Conservation (phyloP, 352 stramenopile genomes). For the Thalassiosira livingstoniorum region DNA sequence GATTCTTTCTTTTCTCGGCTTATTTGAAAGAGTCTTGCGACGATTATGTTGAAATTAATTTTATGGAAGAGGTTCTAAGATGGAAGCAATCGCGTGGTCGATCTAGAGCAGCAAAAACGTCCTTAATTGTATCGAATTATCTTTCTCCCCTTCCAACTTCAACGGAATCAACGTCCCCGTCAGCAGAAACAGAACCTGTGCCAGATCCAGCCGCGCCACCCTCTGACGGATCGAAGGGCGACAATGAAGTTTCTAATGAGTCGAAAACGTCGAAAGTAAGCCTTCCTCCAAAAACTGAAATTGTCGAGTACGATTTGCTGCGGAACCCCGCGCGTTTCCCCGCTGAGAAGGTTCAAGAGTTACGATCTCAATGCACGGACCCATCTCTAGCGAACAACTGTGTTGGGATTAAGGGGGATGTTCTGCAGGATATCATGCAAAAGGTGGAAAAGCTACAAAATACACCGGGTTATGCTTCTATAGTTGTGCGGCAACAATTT, state of each 20-base stretch:
- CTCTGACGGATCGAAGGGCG: not conserved
- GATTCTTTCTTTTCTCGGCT: constrained; percentile 80
- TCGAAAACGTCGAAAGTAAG: not conserved
- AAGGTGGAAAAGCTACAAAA: constrained; percentile 44
- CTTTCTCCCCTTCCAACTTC: constrained; percentile 19
- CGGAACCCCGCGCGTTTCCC: constrained; percentile 30
- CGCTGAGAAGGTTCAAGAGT: constrained; percentile 34
- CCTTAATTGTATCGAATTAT: constrained; percentile 51
- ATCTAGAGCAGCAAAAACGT: constrained; percentile 48
- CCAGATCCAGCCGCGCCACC: too few relatives aligned
- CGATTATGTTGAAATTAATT: constrained; percentile 81
- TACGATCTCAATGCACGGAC: constrained; percentile 30
- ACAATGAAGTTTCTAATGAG: not conserved
- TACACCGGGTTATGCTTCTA: constrained; percentile 32
- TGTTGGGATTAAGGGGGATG: constrained; percentile 39
- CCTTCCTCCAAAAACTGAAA: constrained; percentile 48
- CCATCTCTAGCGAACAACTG: constrained; percentile 33
- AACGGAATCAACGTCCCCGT: not conserved
- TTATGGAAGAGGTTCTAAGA: constrained; percentile 78
- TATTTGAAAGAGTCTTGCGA: constrained; percentile 78
- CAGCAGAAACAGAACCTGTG: constrained; percentile 7
- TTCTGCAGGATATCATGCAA: constrained; percentile 40
- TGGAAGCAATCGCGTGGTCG: constrained; percentile 63
- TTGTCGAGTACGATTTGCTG: constrained; percentile 46
- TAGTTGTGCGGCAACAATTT: not conserved